Evolutionary conservation across 176 grass and related monocot species (phyloP), one percentile per base, ranked within the genome.

Genomic region (Paspalum vaginatum): DNA sequence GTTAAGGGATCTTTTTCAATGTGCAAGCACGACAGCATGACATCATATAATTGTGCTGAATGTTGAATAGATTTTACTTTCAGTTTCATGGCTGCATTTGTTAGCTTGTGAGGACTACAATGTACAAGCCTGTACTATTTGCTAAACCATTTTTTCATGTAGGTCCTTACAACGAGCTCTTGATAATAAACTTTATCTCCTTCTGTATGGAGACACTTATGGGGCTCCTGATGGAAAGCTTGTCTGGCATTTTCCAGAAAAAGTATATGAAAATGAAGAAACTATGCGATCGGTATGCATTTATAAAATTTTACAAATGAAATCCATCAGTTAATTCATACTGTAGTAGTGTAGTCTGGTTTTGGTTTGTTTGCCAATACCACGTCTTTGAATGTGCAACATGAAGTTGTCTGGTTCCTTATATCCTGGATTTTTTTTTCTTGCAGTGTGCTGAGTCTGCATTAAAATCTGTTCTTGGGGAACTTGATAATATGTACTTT

Each of bases 201-300:
- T 98, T 25, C 62, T 98, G 55, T 95, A 98, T 70, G 90, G 96
- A 49, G 91, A 77, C 5, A 18, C 77, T 20, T 89, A 77, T 72
- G 96, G 92, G 11, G 50, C 85, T 86, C 65, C 86, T 86, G 92
- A 91, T 65, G 78, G 72, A 26, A 91, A 89, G 48, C 81, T 88
- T 48, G 75, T 91, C 79, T 98, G 96, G 96, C 96, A 98, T 91
- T 95, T 98, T 66, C 92, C 92, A 24, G 92, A 98, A 78, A 95
- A 98, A 93, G 79, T 91, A 26, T 95, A 93, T 44, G 88, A 98
- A 84, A 98, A 91, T 60, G 96, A 98, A 87, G 90, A 91, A 16
- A 91, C 86, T 79, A 45, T 98, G 81, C 86, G 88, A 82, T 74
- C 73, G 92, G 95, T 98, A 88, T 62, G 60, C 15, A 63, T 72